phyloP scores from a whole-genome alignment of 1,139 yeast genomes.

The Hemisphaericaspora xylofermentans region DNA sequence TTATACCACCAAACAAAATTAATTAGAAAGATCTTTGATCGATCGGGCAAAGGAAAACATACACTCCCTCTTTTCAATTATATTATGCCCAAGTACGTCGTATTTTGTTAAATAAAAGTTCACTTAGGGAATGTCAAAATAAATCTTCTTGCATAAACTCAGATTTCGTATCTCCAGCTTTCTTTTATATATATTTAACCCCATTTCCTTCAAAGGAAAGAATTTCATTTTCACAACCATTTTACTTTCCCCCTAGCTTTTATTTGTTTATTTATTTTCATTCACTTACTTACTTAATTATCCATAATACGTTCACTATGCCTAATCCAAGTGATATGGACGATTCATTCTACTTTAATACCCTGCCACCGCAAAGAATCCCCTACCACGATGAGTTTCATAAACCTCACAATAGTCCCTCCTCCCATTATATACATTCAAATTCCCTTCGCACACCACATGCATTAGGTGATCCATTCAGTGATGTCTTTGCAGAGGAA shows the following conservation, averaged over 20 bases:
- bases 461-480: neutral
- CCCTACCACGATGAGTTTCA: neutral
- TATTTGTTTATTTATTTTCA: too few relatives aligned
- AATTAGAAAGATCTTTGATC: too few relatives aligned
- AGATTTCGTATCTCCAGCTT: too few relatives aligned
- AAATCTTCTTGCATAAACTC: too few relatives aligned
- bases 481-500: neutral
- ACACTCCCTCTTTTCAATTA: too few relatives aligned
- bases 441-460: neutral
- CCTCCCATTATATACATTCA: neutral
- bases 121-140: too few relatives aligned
- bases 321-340: neutral
- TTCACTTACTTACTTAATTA: too few relatives aligned
- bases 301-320: neutral
- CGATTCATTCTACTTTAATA: neutral
- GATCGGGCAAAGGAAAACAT: too few relatives aligned
- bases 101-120: too few relatives aligned
- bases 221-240: neutral
- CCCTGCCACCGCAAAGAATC: neutral
- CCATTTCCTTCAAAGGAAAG: neutral
- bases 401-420: neutral
- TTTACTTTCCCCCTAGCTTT: neutral
- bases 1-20: too few relatives aligned
- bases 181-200: neutral
- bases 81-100: too few relatives aligned